Evolutionary conservation across 345 rosid species (phyloP).

Genomic region (Hevea brasiliensis): DNA sequence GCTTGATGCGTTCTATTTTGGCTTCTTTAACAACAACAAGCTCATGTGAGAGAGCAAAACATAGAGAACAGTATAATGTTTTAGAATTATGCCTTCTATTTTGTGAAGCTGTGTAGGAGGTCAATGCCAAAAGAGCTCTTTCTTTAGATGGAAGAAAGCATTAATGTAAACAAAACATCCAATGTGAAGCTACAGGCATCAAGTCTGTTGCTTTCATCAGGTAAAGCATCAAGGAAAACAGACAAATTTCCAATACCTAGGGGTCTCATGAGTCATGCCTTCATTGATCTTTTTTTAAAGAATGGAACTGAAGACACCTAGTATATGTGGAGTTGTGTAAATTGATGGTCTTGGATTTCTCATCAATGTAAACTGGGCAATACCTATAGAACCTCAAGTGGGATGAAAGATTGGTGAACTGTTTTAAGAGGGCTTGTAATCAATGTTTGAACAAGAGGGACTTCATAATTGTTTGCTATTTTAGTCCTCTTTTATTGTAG

Average conservation of each 20-base stretch:
- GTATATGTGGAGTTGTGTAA: not conserved
- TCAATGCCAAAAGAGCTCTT: no score
- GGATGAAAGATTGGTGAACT: not conserved
- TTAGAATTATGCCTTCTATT: no score
- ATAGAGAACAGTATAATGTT: no score
- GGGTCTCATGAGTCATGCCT: not conserved
- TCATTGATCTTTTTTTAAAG: not conserved
- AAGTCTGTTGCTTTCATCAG: no score
- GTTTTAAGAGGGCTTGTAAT: not conserved
- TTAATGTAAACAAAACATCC: no score
- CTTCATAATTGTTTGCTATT: not conserved
- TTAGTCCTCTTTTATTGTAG: not conserved
- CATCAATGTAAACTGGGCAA: not conserved
- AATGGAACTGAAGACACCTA: not conserved
- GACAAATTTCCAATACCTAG: not conserved
- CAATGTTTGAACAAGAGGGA: not conserved
- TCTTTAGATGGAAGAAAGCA: no score
- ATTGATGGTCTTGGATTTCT: not conserved
- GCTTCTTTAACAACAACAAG: no score
- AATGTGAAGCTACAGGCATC: no score
- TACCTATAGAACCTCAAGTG: no score
- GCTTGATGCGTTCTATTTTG: no score
- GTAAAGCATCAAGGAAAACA: not conserved
- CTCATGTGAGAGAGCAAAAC: no score
- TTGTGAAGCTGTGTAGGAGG: no score